Percentiles rank a stretch among this genome's conserved stretches.
phyloP scores from a whole-genome alignment of 148 eudicot species.

The Heliamphora exappendiculata region DNA sequence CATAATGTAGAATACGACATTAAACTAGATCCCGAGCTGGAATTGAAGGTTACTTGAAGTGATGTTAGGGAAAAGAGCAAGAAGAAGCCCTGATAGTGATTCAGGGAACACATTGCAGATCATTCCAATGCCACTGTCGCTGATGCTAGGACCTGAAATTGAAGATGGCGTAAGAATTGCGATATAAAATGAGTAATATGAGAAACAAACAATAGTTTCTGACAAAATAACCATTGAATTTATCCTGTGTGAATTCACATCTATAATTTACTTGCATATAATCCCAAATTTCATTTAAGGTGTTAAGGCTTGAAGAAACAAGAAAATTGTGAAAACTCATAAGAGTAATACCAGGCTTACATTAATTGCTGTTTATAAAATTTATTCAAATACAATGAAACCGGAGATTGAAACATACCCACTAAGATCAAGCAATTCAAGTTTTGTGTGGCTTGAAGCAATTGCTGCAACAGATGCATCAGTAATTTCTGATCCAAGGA shows the following conservation, averaged over 20 bases:
- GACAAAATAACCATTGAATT: background rate
- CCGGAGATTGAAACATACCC: constrained; percentile 50
- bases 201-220: background rate
- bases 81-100: constrained; percentile 65
- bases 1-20: background rate
- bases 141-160: constrained; percentile 81
- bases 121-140: constrained; percentile 89
- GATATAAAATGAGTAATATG: background rate
- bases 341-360: background rate
- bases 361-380: background rate
- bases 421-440: constrained; percentile 87
- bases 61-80: constrained; percentile 83
- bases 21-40: background rate
- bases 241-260: background rate
- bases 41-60: constrained; percentile 62
- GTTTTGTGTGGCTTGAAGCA: constrained; percentile 68
- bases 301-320: background rate
- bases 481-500: constrained; percentile 66
- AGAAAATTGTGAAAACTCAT: background rate
- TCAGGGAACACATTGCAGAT: constrained; percentile 82
- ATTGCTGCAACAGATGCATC: constrained; percentile 98
- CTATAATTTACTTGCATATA: background rate
- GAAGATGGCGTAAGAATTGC: background rate
- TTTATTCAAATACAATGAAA: background rate
- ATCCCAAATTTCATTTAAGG: background rate